phyloP scores from a whole-genome alignment of 2,329 filamentous ascomycete species.

The Fusarium xyrophilum region DNA sequence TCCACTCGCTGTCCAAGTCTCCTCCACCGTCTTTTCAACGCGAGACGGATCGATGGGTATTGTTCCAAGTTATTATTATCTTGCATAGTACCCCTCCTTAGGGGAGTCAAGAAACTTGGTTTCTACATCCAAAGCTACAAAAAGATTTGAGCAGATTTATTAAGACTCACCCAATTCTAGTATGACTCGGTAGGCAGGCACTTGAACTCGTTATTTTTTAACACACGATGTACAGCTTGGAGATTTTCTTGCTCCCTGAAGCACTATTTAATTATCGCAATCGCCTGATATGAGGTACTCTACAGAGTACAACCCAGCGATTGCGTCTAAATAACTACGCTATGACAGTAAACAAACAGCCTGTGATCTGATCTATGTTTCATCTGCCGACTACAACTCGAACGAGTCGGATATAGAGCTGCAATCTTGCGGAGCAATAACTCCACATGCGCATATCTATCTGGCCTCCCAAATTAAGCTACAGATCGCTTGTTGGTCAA shows the following conservation, averaged over 20 bases:
- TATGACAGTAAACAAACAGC: background rate
- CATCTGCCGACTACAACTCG: background rate
- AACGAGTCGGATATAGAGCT: constrained; percentile 15
- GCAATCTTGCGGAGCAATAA: constrained; percentile 22
- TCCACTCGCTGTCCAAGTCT: constrained; percentile 22
- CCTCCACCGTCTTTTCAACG: constrained; percentile 34
- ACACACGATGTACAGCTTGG: background rate
- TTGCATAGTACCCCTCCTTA: background rate
- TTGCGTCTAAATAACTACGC: background rate
- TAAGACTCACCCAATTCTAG: background rate
- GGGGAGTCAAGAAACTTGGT: background rate
- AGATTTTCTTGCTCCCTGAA: background rate
- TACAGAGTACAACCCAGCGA: background rate
- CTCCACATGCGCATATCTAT: constrained; percentile 9
- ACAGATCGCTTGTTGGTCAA: background rate
- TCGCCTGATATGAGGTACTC: background rate
- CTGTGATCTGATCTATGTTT: constrained; percentile 12
- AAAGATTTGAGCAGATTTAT: background rate
- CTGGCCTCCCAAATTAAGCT: background rate
- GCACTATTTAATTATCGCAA: background rate
- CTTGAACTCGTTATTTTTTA: background rate
- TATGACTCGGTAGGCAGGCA: background rate
- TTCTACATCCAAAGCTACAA: background rate
- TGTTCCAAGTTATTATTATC: constrained; percentile 7
- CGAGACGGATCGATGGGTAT: constrained; percentile 6